These are phyloP conservation scores for Yamadazyma siamensis DNA, from an alignment of 1,139 yeast species.

Conservation along the genomic window DNA sequence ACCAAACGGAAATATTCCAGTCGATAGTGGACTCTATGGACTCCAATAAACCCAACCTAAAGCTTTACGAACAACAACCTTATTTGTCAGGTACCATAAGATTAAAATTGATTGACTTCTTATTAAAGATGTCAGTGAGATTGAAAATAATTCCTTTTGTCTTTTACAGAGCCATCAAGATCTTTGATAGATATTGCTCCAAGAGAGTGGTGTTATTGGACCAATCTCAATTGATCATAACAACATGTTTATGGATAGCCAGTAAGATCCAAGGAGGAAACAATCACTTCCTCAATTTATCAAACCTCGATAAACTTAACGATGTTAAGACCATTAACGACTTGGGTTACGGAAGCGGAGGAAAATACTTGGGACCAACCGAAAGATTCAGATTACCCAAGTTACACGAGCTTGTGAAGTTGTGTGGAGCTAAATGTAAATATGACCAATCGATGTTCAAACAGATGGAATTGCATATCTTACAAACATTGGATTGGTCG, in stretches of 20 bases:
- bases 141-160: conserved; percentile 61
- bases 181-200: conserved; percentile 66
- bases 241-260: conserved; percentile 67
- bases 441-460: conserved; percentile 63
- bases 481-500: conserved; percentile 61
- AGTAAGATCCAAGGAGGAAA: conserved; percentile 68
- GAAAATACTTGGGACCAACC: conserved; percentile 62
- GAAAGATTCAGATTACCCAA: conserved; percentile 66
- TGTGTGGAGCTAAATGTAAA: conserved; percentile 55
- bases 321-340: conserved; percentile 36
- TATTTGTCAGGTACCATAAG: conserved; percentile 52
- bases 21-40: conserved; percentile 32
- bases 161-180: conserved; percentile 53
- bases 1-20: conserved; percentile 48
- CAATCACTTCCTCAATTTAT: conserved; percentile 58
- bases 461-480: conserved; percentile 51
- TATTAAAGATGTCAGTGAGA: conserved; percentile 55
- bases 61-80: conserved; percentile 61
- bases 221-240: conserved; percentile 60
- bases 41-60: conserved; percentile 45
- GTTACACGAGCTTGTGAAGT: conserved; percentile 56
- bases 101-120: conserved; percentile 51
- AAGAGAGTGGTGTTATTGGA: conserved; percentile 59
- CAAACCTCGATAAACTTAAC: conserved; percentile 26
- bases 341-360: conserved; percentile 51